Base-by-base conservation (phyloP, 371 early-diverging fungal species). In the Mortierella polycephala region DNA sequence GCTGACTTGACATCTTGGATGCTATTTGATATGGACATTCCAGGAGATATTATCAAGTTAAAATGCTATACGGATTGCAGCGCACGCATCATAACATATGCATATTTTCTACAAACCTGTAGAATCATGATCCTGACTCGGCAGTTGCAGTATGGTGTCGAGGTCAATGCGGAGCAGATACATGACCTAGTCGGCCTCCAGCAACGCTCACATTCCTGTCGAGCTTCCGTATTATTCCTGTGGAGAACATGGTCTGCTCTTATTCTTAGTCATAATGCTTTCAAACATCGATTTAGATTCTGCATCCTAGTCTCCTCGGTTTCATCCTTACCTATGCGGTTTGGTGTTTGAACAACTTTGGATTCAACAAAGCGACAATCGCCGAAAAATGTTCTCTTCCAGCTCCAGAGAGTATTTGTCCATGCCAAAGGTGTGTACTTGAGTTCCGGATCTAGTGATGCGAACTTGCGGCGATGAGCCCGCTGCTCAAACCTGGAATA, bases 1-100 rank as follows among this genome's bases (percentile, higher is more conserved):
- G 51, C 75, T 81, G 47, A 81, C 81, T 54, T 81, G 81, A 39
- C 81, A 81, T 61, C 71, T 67, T 30, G 81, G 75, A 40, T 81
- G 75, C 66, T 76, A 39, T 21, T 23, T 2, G 37, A 39, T 21
- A n/a, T 20, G 16, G 5, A 20, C 30, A 30, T 30, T 30, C 30
- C 30, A 30, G 30, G 30, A 4, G n/a, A n/a, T n/a, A 20, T 2
- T 30, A 47, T 14, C n/a, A 13, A 60, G 49, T n/a, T 20, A 44
- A 64, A 6, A 53, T 37, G 13, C 14, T 54, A 54, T 21, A 54
- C 13, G 54, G 11, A 6, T 16, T 47, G 12, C 16, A 10, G 30
- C 30, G 30, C 39, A 53, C 30, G 30, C 39, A 53, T n/a, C 16
- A 1, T 18, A 40, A 40, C 30, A 13, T 20, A 47, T 10, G 16